These are phyloP conservation scores for Termitomyces heimii DNA, from an alignment of 768 basidiomycete genomes.

Conservation along the genomic window DNA sequence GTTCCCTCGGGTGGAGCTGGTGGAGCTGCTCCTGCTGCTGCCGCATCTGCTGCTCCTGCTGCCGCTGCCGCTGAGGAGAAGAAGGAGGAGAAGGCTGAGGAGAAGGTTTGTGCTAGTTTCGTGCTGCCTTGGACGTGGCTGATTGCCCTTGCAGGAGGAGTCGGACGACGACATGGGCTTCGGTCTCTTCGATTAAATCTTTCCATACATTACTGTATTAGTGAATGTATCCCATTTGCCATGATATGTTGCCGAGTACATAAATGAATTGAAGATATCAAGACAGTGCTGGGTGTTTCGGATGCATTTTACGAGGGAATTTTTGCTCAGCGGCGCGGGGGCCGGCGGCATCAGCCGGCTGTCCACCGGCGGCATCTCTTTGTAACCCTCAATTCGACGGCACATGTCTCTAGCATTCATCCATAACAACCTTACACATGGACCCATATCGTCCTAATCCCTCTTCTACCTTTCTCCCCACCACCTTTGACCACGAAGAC, in stretches of 20 bases:
- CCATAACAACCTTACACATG: constrained; percentile 25
- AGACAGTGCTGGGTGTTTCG: not conserved
- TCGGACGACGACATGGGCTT: constrained; percentile 99
- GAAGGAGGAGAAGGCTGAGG: constrained; percentile 87
- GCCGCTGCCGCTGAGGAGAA: constrained; percentile 64
- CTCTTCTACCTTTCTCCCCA: constrained; percentile 17
- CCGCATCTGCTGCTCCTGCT: constrained; percentile 46
- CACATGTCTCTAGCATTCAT: constrained; percentile 14
- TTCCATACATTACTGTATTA: constrained; percentile 10
- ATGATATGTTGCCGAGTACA: not conserved
- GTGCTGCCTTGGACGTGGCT: not conserved
- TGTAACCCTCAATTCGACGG: constrained; percentile 18
- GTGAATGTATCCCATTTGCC: not conserved
- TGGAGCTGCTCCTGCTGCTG: constrained; percentile 47
- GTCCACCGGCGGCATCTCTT: constrained; percentile 27
- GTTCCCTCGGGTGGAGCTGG: constrained; percentile 92
- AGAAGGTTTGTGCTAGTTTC: constrained; percentile 53
- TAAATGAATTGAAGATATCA: not conserved
- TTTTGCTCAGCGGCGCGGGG: not conserved
- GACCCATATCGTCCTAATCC: constrained; percentile 26
- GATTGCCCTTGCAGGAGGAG: constrained; percentile 55
- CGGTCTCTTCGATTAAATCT: constrained; percentile 86
- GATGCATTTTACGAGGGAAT: not conserved
- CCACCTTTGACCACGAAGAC: constrained; percentile 22
- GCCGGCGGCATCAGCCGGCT: constrained; percentile 18